Base-by-base conservation (phyloP, 2,329 filamentous ascomycete genomes). In the Falciphora oryzae region DNA sequence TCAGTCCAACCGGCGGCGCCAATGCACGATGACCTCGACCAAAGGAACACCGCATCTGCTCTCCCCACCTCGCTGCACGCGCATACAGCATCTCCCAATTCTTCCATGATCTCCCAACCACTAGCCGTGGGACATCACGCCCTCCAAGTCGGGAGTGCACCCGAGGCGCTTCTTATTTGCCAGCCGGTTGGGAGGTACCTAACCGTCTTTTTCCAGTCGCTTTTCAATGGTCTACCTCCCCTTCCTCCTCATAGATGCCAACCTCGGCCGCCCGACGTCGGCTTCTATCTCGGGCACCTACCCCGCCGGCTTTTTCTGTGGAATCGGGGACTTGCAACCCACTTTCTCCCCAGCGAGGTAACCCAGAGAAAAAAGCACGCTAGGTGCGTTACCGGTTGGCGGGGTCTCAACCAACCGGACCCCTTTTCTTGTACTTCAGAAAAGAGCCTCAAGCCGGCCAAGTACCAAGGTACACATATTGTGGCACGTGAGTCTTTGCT, bases 11-110 rank as follows among this genome's bases (percentile, higher is more conserved):
- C 44, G 44, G 44, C 44, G 65, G 35, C 62, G 65, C 65, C 65
- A 56, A 64, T 64, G 65, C 65, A 64, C 59, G 56, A 64, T 63
- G 57, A 65, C 58, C 58, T 60, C 58, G 58, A 32, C 27, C 5
- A 32, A 32, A 31, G 27, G 22, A 60, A 35, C 29, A 18, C 22
- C 8, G 44, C 44, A 53, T 53, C 7, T 53, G 7, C 44, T 4
- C n/a, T 53, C 44, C 44, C 44, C 44, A 53, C 44, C 44, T 53
- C 44, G 44, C 22, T n/a, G 44, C 7, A 25, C 38, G 38, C 22
- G 22, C 44, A n/a, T 25, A 53, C n/a, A 53, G 10, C 44, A n/a
- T 25, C 8, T 35, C 22, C 18, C 44, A 53, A 53, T n/a, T 53
- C 44, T 25, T 18, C 44, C 44, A 22, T 53, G 44, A 22, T 53